These are phyloP conservation scores for Xylariaceae sp. DNA, from an alignment of 2,329 filamentous ascomycete species.

Conservation along the genomic window DNA sequence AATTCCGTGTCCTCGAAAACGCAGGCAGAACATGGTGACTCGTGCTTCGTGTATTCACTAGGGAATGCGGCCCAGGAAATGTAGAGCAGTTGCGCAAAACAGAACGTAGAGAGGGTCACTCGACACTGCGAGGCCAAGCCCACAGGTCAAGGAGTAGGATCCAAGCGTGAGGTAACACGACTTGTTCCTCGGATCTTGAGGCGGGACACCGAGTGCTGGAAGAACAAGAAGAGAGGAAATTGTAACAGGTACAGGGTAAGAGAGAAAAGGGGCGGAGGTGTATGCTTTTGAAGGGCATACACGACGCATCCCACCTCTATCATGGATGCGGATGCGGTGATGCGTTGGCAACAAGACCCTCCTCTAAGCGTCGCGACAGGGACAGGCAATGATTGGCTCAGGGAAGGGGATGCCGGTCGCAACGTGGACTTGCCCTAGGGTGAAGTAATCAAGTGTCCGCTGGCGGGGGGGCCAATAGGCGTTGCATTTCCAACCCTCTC, in stretches of 20 bases:
- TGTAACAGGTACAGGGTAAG: slow-evolving; percentile 21
- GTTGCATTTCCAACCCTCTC: slow-evolving; percentile 11
- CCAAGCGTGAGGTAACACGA: too few relatives aligned
- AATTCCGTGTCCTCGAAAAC: slow-evolving; percentile 2
- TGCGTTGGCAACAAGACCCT: slow-evolving; percentile 33
- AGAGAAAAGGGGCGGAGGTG: slow-evolving; percentile 18
- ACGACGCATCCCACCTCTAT: slow-evolving; percentile 30
- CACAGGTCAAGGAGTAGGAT: too few relatives aligned
- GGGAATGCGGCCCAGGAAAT: too few relatives aligned
- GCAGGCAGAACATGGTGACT: not conserved
- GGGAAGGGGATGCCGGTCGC: slow-evolving; percentile 21
- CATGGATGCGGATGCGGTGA: slow-evolving; percentile 27
- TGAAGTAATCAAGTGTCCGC: slow-evolving; percentile 10
- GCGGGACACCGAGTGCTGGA: slow-evolving; percentile 1
- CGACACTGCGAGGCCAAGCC: not conserved
- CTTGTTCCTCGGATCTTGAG: too few relatives aligned
- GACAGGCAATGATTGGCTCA: slow-evolving; percentile 28
- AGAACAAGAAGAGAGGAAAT: slow-evolving; percentile 10
- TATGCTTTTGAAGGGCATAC: slow-evolving; percentile 22
- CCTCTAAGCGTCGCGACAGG: slow-evolving; percentile 26
- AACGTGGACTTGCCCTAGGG: slow-evolving; percentile 24
- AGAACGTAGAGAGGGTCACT: not conserved
- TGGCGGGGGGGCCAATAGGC: slow-evolving; percentile 17
- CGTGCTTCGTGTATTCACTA: not conserved
- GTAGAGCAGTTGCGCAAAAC: too few relatives aligned